Conservation (phyloP, 2,329 filamentous ascomycete species). For the Aspergillus vadensis region DNA sequence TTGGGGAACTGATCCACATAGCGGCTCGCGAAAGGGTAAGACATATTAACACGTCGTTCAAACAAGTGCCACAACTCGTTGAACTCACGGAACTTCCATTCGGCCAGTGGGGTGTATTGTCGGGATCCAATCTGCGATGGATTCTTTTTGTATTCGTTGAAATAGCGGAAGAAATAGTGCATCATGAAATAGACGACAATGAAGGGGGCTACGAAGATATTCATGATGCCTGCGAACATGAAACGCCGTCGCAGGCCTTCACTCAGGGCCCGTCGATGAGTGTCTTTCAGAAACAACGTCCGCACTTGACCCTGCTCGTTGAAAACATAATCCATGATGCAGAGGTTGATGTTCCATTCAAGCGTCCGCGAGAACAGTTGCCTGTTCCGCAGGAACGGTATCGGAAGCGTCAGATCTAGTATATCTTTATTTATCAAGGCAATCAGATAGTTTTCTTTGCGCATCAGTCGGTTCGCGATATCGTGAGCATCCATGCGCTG, state of each 20-base stretch:
- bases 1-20: conserved; percentile 98
- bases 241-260: conserved; percentile 76
- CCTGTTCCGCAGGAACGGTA: conserved; percentile 77
- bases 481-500: conserved; percentile 94
- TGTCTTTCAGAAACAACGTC: conserved; percentile 80
- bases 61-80: conserved; percentile 95
- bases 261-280: conserved; percentile 76
- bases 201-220: conserved; percentile 82
- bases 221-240: conserved; percentile 79
- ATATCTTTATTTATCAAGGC: conserved; percentile 97
- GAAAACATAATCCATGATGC: conserved; percentile 91
- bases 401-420: conserved; percentile 78
- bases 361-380: conserved; percentile 87
- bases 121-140: conserved; percentile 83
- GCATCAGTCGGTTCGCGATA: conserved; percentile 95
- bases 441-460: conserved; percentile 94
- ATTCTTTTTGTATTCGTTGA: conserved; percentile 96
- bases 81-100: conserved; percentile 99
- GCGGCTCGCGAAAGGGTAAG: conserved; percentile 85
- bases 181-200: conserved; percentile 83
- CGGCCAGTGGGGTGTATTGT: conserved; percentile 87
- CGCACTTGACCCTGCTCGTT: conserved; percentile 85
- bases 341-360: conserved; percentile 88
- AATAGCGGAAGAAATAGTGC: conserved; percentile 92
- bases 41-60: conserved; percentile 86